phyloP scores from a whole-genome alignment of 2,329 filamentous ascomycete species.

The Esteya vermicola region DNA sequence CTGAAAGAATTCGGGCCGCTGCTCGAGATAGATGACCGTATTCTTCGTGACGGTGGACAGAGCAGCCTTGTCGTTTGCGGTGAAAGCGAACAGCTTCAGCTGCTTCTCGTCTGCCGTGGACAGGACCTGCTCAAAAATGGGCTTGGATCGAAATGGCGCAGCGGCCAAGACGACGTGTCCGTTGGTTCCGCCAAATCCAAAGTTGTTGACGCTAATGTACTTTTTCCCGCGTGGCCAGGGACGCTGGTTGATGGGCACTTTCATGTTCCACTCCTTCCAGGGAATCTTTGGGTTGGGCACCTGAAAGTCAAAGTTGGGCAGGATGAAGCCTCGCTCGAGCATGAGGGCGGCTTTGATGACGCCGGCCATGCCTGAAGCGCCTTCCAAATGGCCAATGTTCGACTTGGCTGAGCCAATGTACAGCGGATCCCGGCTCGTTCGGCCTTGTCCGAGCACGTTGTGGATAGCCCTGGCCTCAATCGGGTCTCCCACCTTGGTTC shows the following conservation, averaged over 20 bases:
- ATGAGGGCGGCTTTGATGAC: constrained; percentile 15
- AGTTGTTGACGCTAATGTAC: constrained; percentile 15
- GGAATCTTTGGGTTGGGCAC: constrained; percentile 15
- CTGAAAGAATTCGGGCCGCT: background rate
- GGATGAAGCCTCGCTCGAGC: constrained; percentile 14
- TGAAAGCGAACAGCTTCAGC: too few species aligned
- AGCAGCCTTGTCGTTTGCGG: background rate
- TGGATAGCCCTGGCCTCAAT: constrained; percentile 20
- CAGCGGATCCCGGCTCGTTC: constrained; percentile 7
- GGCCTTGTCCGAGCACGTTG: constrained; percentile 11
- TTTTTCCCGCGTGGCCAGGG: background rate
- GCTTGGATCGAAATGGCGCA: too few species aligned
- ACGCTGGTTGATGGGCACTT: constrained; percentile 8
- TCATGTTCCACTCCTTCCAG: constrained; percentile 14
- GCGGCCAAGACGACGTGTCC: constrained; percentile 16
- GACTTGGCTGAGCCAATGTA: constrained; percentile 11
- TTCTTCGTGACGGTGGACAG: background rate
- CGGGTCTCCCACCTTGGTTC: constrained; percentile 25
- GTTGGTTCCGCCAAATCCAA: constrained; percentile 18
- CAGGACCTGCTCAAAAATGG: background rate
- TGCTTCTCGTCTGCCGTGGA: too few species aligned
- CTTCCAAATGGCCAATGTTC: constrained; percentile 19
- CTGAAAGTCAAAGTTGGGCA: constrained; percentile 13
- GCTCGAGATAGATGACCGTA: background rate
- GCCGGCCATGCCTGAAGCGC: constrained; percentile 13